These are phyloP conservation scores for Clonostachys solani DNA, from an alignment of 2,329 filamentous ascomycete species.

Conservation along the genomic window DNA sequence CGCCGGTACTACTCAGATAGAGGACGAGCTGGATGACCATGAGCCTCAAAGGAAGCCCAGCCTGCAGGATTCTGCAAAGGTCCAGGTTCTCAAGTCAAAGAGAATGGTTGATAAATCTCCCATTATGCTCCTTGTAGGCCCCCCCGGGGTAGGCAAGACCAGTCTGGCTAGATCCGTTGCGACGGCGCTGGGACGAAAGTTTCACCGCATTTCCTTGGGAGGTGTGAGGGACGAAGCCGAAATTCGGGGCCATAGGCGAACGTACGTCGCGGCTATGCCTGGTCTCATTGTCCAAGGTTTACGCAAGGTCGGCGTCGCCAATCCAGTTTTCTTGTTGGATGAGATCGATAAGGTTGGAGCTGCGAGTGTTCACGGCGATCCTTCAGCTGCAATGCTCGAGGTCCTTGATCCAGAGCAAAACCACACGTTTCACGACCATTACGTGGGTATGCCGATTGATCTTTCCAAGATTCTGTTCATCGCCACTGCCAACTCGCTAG, in stretches of 20 bases:
- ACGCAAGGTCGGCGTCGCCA: slow-evolving; percentile 92
- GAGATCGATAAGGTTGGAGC: slow-evolving; percentile 97
- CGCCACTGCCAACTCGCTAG: slow-evolving; percentile 89
- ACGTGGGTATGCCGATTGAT: slow-evolving; percentile 92
- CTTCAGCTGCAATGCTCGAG: slow-evolving; percentile 95
- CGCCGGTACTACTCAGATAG: slow-evolving; percentile 11
- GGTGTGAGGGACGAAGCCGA: slow-evolving; percentile 96
- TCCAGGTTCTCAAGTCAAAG: slow-evolving; percentile 74
- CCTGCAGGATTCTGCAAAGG: slow-evolving; percentile 45
- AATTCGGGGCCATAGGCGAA: slow-evolving; percentile 89
- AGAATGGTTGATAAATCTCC: slow-evolving; percentile 92
- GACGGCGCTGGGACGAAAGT: slow-evolving; percentile 86
- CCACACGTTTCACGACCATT: slow-evolving; percentile 90
- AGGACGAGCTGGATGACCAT: slow-evolving; percentile 14
- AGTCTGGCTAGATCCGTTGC: slow-evolving; percentile 92
- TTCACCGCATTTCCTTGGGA: slow-evolving; percentile 93
- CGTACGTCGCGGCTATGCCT: slow-evolving; percentile 98
- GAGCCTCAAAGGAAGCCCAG: slow-evolving; percentile 12
- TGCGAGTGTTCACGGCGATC: slow-evolving; percentile 90
- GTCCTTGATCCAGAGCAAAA: slow-evolving; percentile 98
- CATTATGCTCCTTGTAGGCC: slow-evolving; percentile 88
- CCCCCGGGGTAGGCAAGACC: slow-evolving; percentile 94
- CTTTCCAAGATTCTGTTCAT: slow-evolving; percentile 97
- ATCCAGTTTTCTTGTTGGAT: slow-evolving; percentile 92
- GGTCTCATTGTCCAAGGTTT: slow-evolving; percentile 89